phyloP scores from a whole-genome alignment of 1,139 yeast genomes.

The Pichia sp. region DNA sequence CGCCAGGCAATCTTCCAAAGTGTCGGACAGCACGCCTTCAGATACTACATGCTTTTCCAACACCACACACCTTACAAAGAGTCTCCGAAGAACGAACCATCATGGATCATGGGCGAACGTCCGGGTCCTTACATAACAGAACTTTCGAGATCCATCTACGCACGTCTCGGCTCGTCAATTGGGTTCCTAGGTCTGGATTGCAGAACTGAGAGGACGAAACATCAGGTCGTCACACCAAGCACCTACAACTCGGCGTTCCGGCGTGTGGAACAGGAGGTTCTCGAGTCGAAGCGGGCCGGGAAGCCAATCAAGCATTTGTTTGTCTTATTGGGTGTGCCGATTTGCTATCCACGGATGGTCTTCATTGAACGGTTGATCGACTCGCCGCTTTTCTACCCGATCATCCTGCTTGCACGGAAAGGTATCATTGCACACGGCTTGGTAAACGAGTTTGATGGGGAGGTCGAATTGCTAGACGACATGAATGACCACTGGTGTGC shows the following conservation, averaged over 20 bases:
- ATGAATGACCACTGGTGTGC: constrained; percentile 97
- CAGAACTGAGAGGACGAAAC: constrained; percentile 78
- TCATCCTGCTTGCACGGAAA: constrained; percentile 62
- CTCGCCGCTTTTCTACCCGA: constrained; percentile 58
- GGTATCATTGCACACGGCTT: constrained; percentile 66
- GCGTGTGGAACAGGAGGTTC: constrained; percentile 54
- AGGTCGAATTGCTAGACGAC: constrained; percentile 85
- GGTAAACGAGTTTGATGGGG: constrained; percentile 88
- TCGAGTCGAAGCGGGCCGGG: constrained; percentile 33
- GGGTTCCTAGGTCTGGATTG: constrained; percentile 82
- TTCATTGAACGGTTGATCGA: constrained; percentile 78
- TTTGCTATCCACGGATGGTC: constrained; percentile 87
- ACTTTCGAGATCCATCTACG: constrained; percentile 61
- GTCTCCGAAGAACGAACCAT: constrained; percentile 40
- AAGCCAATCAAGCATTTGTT: constrained; percentile 68
- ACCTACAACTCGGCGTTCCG: constrained; percentile 62
- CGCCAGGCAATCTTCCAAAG: constrained; percentile 58
- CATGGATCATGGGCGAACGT: constrained; percentile 52
- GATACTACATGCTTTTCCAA: constrained; percentile 86
- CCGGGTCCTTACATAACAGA: constrained; percentile 68
- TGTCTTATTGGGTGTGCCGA: constrained; percentile 89
- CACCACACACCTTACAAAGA: constrained; percentile 64
- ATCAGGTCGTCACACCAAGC: constrained; percentile 49
- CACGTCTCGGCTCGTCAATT: constrained; percentile 70
- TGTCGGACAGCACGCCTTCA: constrained; percentile 75